Evolutionary conservation across 2,329 filamentous ascomycete genomes (phyloP), one percentile per base, ranked within the genome.

Genomic region (Elsinoe necatrix): DNA sequence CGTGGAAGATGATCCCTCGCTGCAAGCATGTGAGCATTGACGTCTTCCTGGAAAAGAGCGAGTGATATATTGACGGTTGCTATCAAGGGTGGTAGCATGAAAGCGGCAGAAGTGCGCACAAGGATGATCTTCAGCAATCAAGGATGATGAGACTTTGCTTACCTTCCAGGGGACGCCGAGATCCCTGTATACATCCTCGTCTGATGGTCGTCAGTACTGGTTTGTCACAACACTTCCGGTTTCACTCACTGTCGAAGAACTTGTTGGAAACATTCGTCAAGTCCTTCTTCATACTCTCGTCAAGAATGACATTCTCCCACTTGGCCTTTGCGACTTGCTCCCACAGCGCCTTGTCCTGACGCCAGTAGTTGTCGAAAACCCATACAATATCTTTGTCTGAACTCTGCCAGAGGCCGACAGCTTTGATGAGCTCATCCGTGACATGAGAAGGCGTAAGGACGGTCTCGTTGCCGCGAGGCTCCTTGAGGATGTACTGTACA

Each of bases 291-390:
- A 73, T 69, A 18, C 65, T 64, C 25, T 71, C 66, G 56, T 76
- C 72, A 12, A 77, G 63, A 47, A 77, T 76, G n/a, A 76, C 73
- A 51, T 76, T 72, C 21, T 73, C 68, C 73, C 74, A 76, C 23
- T 61, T 65, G 6, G 71, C 66, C 59, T 74, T 73, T 61, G 70
- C 60, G 14, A 75, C 71, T 58, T 70, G 63, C 21, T 69, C 58
- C 61, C 67, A 75, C 5, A 75, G 63, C 35, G 67, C 63, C 14
- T 67, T 66, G 58, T 67, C 69, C 47, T 69, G 69, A 9, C 63
- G 63, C 74, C 74, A 76, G 60, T 68, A 72, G 1, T 65, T 61
- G 57, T 73, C 73, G 60, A 69, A 77, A 3, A 76, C 72, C 66
- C 73, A 76, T 54, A 76, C 71, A 25, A 72, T 66, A 50, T 72